These are phyloP conservation scores for Talinum fruticosum DNA, from an alignment of 148 eudicot species.

Conservation along the genomic window DNA sequence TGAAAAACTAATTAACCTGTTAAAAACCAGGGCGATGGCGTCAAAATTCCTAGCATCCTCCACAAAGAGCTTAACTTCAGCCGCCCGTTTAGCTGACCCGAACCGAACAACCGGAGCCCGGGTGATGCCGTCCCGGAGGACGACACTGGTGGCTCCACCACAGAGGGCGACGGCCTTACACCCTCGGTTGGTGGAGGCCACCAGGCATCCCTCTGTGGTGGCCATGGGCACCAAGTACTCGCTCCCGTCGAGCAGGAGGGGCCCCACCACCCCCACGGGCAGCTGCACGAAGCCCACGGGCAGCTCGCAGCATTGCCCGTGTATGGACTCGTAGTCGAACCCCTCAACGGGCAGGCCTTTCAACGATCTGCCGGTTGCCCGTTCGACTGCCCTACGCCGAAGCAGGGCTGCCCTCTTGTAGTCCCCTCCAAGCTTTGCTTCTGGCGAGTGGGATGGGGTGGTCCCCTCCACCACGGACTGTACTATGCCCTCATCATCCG, in stretches of 20 bases:
- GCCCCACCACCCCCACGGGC: slow-evolving; percentile 71
- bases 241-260: slow-evolving; percentile 48
- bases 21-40: slow-evolving; percentile 39
- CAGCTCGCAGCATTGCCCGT: slow-evolving; percentile 67
- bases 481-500: slow-evolving; percentile 12
- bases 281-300: slow-evolving; percentile 61
- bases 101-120: slow-evolving; percentile 71
- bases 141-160: slow-evolving; percentile 51
- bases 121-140: slow-evolving; percentile 64
- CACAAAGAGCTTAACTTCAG: slow-evolving; percentile 55
- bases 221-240: slow-evolving; percentile 70
- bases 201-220: slow-evolving; percentile 71
- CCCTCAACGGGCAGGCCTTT: slow-evolving; percentile 46
- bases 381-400: slow-evolving; percentile 44
- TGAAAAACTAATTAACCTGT: slow-evolving; percentile 31
- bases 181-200: slow-evolving; percentile 70
- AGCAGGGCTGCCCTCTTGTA: slow-evolving; percentile 40
- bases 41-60: slow-evolving; percentile 55
- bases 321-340: slow-evolving; percentile 53
- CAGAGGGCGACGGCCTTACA: slow-evolving; percentile 58
- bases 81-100: slow-evolving; percentile 47
- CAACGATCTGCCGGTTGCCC: slow-evolving; percentile 41
- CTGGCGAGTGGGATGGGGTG: slow-evolving; percentile 51
- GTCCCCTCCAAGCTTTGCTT: slow-evolving; percentile 47
- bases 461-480: slow-evolving; percentile 42